A percentile compares a stretch with the other conserved stretches of the same genome.
Conservation (phyloP, 768 basidiomycete genomes). For the Podaxis sp. region DNA sequence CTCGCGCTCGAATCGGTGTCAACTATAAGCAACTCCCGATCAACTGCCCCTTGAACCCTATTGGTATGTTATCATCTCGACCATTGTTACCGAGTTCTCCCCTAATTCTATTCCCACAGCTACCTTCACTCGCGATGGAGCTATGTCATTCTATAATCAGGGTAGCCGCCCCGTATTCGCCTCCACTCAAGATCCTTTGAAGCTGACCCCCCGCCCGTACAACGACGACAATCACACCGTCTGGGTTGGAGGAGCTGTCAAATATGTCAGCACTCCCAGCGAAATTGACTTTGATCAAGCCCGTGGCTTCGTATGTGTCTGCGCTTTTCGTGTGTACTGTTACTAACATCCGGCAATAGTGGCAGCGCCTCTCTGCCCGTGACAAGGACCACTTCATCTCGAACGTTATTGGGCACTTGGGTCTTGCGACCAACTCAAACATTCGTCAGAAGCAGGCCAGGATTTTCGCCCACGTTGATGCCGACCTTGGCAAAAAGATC, state of each 20-base stretch:
- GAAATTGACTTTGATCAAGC: conserved; percentile 42
- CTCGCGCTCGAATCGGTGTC: conserved; percentile 37
- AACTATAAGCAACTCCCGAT: conserved; percentile 40
- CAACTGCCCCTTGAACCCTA: conserved; percentile 38
- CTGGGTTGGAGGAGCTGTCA: conserved; percentile 41
- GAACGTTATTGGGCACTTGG: conserved; percentile 39
- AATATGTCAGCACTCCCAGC: conserved; percentile 31
- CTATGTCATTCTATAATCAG: conserved; percentile 35
- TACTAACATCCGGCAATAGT: background rate
- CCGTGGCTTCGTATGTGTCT: conserved; percentile 27
- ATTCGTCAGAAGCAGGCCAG: conserved; percentile 31
- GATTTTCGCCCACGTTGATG: conserved; percentile 38
- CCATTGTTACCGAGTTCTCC: background rate
- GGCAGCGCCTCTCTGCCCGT: conserved; percentile 27
- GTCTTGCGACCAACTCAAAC: conserved; percentile 26
- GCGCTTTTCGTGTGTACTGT: background rate
- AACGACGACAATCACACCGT: conserved; percentile 39
- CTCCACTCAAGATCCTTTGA: conserved; percentile 33
- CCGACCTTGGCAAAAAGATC: conserved; percentile 33
- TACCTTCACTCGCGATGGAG: conserved; percentile 39
- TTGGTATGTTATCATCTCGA: conserved; percentile 26
- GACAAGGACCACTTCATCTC: conserved; percentile 37
- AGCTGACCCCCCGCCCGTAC: conserved; percentile 32
- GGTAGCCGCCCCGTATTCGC: conserved; percentile 39
- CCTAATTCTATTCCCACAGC: conserved; percentile 21